Conservation (phyloP, 257 asterid genomes). For the Parsonsia alboflavescens region DNA sequence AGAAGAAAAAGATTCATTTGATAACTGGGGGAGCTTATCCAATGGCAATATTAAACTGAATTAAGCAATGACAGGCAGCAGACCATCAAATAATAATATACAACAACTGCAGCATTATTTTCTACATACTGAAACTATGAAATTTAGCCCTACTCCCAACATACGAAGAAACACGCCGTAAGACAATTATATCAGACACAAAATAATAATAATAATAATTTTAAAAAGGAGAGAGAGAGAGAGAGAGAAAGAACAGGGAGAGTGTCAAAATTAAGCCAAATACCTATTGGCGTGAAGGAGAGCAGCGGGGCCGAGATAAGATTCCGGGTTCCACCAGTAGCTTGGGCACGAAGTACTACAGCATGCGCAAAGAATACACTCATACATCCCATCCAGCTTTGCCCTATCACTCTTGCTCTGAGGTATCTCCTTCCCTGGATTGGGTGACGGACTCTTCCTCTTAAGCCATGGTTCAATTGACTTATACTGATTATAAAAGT, state of each 20-base stretch:
- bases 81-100: neutral
- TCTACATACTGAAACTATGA: neutral
- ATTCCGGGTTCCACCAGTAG: slow-evolving; percentile 99
- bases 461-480: slow-evolving; percentile 95
- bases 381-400: slow-evolving; percentile 95
- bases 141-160: neutral
- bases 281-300: slow-evolving; percentile 93
- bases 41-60: neutral
- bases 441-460: slow-evolving; percentile 61
- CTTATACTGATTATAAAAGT: slow-evolving; percentile 88
- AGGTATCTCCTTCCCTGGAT: slow-evolving; percentile 63
- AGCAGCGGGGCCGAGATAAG: slow-evolving; percentile 94
- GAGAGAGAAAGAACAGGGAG: too few relatives aligned
- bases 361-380: slow-evolving; percentile 94
- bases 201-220: neutral
- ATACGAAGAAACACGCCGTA: neutral
- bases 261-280: neutral
- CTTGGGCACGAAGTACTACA: slow-evolving; percentile 96
- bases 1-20: neutral
- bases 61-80: neutral
- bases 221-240: too few relatives aligned
- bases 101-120: neutral
- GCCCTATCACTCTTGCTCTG: slow-evolving; percentile 84
- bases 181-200: neutral
- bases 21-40: neutral